These are phyloP conservation scores for Ceratobasidium papillatum DNA, from an alignment of 1,284 basidiomycete genomes.

Conservation along the genomic window DNA sequence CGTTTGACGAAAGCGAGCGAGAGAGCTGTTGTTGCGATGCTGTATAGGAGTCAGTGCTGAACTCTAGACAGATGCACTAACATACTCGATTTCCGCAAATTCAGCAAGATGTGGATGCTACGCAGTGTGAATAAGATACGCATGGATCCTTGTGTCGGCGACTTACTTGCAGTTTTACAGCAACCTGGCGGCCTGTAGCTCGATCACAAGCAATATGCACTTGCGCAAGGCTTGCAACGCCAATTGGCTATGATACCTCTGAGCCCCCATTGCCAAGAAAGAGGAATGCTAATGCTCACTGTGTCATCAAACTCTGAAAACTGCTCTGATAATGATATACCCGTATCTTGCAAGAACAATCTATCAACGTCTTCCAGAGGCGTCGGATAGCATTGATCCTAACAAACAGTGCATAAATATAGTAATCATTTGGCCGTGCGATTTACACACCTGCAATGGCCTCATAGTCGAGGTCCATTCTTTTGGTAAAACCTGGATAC, in stretches of 20 bases:
- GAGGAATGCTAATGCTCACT: not conserved
- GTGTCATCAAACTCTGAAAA: slow-evolving; percentile 80
- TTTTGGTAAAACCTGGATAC: slow-evolving; percentile 70
- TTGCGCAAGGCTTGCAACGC: slow-evolving; percentile 94
- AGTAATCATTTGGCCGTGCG: not conserved
- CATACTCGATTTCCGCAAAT: slow-evolving; percentile 90
- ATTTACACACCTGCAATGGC: slow-evolving; percentile 62
- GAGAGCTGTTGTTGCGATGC: slow-evolving; percentile 55
- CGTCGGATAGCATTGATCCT: slow-evolving; percentile 86
- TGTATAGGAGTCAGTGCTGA: slow-evolving; percentile 29
- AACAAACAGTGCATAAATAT: slow-evolving; percentile 54
- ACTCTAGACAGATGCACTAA: slow-evolving; percentile 56
- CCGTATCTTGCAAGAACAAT: slow-evolving; percentile 79
- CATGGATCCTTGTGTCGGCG: not conserved
- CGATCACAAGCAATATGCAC: slow-evolving; percentile 88
- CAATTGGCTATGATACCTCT: slow-evolving; percentile 73
- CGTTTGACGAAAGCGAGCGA: slow-evolving; percentile 84
- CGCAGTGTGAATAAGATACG: not conserved
- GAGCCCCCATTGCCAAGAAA: not conserved
- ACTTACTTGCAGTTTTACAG: slow-evolving; percentile 81
- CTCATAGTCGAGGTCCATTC: slow-evolving; percentile 77
- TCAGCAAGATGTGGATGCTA: slow-evolving; percentile 94
- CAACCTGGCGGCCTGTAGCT: slow-evolving; percentile 78
- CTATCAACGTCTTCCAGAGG: slow-evolving; percentile 72
- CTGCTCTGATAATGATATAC: slow-evolving; percentile 66